These are phyloP conservation scores for Amborella trichopoda DNA, from an alignment of 164 flowering plant genomes.

Conservation along the genomic window DNA sequence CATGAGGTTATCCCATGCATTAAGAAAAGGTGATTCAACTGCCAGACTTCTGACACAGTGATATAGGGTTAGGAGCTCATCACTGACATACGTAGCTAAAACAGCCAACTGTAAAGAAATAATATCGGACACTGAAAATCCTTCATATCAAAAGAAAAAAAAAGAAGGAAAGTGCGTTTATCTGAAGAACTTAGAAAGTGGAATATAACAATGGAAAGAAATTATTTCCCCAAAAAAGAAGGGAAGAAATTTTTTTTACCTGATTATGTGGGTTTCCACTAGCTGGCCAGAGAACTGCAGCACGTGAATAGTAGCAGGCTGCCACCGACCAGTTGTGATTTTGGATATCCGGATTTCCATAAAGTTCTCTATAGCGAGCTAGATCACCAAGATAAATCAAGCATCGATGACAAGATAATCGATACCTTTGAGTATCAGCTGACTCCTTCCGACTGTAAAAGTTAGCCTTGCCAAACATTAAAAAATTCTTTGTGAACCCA, in stretches of 20 bases:
- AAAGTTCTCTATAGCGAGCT: slow-evolving; percentile 62
- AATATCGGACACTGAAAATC: slow-evolving; percentile 1
- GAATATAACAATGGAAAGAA: neutral
- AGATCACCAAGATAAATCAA: slow-evolving; percentile 77
- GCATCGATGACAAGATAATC: slow-evolving; percentile 63
- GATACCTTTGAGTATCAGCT: slow-evolving; percentile 22
- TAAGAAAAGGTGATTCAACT: slow-evolving; percentile 76
- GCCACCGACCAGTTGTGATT: slow-evolving; percentile 57
- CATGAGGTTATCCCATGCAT: slow-evolving; percentile 68
- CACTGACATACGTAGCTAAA: slow-evolving; percentile 67
- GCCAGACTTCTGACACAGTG: slow-evolving; percentile 79
- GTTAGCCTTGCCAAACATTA: slow-evolving; percentile 11
- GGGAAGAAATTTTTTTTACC: slow-evolving; percentile 20
- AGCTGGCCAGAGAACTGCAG: slow-evolving; percentile 58
- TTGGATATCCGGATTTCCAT: slow-evolving; percentile 23
- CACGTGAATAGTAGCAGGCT: slow-evolving; percentile 51
- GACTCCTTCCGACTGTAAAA: slow-evolving; percentile 14
- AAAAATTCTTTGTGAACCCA: slow-evolving; percentile 29
- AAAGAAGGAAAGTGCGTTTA: neutral
- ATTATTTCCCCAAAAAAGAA: neutral
- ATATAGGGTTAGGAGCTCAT: slow-evolving; percentile 70
- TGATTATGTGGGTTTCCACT: slow-evolving; percentile 93
- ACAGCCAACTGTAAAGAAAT: slow-evolving; percentile 56
- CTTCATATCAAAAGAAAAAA: slow-evolving; percentile 1
- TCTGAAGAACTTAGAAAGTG: neutral